Conservation (phyloP, 306 rosid species). For the Sicyos baderoa region DNA sequence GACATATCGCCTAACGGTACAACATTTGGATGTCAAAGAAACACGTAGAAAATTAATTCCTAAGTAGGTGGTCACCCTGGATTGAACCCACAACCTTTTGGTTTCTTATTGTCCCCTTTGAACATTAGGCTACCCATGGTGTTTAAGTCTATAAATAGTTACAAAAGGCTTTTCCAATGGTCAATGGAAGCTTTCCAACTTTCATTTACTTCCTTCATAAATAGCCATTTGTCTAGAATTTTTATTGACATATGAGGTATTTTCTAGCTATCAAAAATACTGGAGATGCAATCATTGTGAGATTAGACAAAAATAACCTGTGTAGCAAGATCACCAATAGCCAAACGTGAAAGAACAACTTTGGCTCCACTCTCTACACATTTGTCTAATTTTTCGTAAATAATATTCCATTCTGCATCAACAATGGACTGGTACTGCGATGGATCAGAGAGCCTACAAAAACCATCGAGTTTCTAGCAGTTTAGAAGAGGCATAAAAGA, state of each 20-base stretch:
- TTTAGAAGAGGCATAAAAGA: conserved; percentile 13
- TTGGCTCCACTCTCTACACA: conserved; percentile 90
- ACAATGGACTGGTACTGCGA: conserved; percentile 94
- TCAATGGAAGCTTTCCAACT: no score
- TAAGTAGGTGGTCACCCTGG: no score
- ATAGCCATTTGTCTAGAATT: not conserved
- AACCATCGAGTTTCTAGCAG: not conserved
- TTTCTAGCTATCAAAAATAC: conserved; percentile 8
- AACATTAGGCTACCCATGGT: no score
- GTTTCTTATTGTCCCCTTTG: no score
- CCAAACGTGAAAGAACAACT: conserved; percentile 95
- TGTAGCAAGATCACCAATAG: conserved; percentile 94
- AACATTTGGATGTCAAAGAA: no score
- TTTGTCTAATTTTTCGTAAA: conserved; percentile 90
- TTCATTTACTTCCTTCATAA: not conserved
- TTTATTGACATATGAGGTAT: no score
- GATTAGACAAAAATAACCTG: conserved; percentile 45
- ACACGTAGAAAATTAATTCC: no score
- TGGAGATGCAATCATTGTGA: conserved; percentile 5
- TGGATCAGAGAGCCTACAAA: conserved; percentile 85
- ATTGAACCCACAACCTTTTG: no score
- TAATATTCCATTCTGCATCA: conserved; percentile 99
- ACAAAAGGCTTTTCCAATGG: no score
- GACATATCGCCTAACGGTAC: no score
- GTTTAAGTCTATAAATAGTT: no score